Conservation (phyloP, 2,329 filamentous ascomycete species). For the Pseudocercospora macadamiae region DNA sequence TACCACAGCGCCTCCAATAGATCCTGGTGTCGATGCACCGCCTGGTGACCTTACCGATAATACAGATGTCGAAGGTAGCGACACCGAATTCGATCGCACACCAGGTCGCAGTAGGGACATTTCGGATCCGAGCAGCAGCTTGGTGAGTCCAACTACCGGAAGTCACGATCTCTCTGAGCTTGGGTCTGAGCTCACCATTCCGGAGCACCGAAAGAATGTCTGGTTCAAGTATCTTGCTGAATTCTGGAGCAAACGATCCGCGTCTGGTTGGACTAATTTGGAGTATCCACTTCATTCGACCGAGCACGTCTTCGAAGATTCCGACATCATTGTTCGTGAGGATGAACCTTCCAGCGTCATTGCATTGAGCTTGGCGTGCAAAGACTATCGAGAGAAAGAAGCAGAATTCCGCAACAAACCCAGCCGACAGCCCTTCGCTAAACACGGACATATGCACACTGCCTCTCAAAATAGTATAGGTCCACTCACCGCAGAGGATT, state of each 20-base stretch:
- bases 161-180: conserved; percentile 55
- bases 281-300: conserved; percentile 83
- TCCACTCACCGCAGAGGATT: conserved; percentile 42
- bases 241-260: conserved; percentile 97
- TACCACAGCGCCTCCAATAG: neutral
- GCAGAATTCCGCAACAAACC: conserved; percentile 60
- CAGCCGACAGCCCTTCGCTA: conserved; percentile 27
- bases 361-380: conserved; percentile 84
- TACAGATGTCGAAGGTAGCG: conserved; percentile 54
- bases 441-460: conserved; percentile 33
- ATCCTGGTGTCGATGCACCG: conserved; percentile 9
- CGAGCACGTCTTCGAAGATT: conserved; percentile 96
- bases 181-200: conserved; percentile 71
- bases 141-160: conserved; percentile 58
- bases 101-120: conserved; percentile 64
- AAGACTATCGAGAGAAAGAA: conserved; percentile 83
- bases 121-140: conserved; percentile 35
- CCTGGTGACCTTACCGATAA: conserved; percentile 43
- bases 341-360: conserved; percentile 97
- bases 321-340: conserved; percentile 94
- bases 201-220: conserved; percentile 90
- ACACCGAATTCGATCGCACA: conserved; percentile 74
- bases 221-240: conserved; percentile 94
- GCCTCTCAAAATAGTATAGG: conserved; percentile 24
- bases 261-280: conserved; percentile 87